Evolutionary conservation across 2,329 filamentous ascomycete species (phyloP).

Genomic region (Aspergillus ustus): DNA sequence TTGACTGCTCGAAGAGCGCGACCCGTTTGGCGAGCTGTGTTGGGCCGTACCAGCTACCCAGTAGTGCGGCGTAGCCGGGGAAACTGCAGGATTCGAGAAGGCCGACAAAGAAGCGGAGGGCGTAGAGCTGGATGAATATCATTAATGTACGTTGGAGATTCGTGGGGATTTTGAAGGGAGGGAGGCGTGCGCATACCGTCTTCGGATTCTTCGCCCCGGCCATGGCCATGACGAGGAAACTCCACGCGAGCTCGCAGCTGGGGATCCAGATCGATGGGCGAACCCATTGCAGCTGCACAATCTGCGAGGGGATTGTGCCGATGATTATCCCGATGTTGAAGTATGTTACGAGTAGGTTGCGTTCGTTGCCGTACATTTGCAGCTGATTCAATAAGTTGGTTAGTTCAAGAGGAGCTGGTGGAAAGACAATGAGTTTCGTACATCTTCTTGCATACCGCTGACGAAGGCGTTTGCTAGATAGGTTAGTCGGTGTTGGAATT

Average conservation of each 20-base stretch:
- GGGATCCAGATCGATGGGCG: conserved; percentile 43
- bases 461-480: conserved; percentile 1
- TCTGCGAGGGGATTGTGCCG: not conserved
- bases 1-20: conserved; percentile 19
- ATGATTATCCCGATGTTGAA: conserved; percentile 2
- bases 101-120: conserved; percentile 25
- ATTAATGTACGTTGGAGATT: too few relatives aligned
- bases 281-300: not conserved
- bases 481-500: too few relatives aligned
- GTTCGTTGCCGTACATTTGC: conserved; percentile 1
- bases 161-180: too few relatives aligned
- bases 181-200: too few relatives aligned
- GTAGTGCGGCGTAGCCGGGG: conserved; percentile 21
- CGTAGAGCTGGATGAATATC: conserved; percentile 17
- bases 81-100: conserved; percentile 23
- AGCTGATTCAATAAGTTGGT: not conserved
- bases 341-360: not conserved
- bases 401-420: not conserved
- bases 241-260: conserved; percentile 44
- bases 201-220: conserved; percentile 26
- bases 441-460: conserved; percentile 6
- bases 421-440: not conserved
- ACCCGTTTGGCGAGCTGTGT: conserved; percentile 20
- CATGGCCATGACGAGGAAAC: conserved; percentile 47
- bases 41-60: conserved; percentile 27